Percentiles rank a stretch among this genome's conserved stretches.
Evolutionary conservation across 257 asterid genomes (phyloP).

Genomic region (Voacanga thouarsii): DNA sequence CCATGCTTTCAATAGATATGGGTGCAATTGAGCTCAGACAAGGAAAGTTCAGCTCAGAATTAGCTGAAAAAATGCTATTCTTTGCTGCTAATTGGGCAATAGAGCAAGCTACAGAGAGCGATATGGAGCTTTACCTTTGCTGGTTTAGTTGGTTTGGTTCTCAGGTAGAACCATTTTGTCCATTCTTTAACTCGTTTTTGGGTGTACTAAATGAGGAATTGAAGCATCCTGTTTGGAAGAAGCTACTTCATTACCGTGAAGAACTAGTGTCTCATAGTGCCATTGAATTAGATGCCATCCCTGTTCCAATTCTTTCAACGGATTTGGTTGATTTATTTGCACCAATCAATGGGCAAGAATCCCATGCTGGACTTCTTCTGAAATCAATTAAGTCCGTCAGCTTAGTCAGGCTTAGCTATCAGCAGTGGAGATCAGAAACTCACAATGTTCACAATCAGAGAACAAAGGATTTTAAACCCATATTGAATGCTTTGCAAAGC

Average conservation of each 20-base stretch:
- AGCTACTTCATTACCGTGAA: conserved; percentile 39
- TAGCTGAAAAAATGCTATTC: conserved; percentile 46
- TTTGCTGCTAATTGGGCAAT: conserved; percentile 92
- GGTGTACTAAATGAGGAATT: conserved; percentile 46
- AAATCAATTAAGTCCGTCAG: conserved; percentile 51
- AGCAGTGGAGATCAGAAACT: conserved; percentile 71
- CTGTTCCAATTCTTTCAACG: conserved; percentile 56
- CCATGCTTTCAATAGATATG: conserved; percentile 28
- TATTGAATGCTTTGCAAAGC: conserved; percentile 45
- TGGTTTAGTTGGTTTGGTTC: conserved; percentile 76
- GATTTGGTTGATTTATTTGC: conserved; percentile 38
- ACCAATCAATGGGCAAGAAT: conserved; percentile 34
- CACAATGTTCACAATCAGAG: conserved; percentile 16
- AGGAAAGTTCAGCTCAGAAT: conserved; percentile 36
- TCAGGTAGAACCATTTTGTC: conserved; percentile 43
- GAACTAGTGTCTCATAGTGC: conserved; percentile 38
- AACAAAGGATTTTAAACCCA: conserved; percentile 35
- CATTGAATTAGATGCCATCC: conserved; percentile 22
- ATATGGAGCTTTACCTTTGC: conserved; percentile 56
- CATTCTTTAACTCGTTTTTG: conserved; percentile 47
- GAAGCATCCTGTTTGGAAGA: conserved; percentile 73
- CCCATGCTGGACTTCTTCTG: conserved; percentile 34
- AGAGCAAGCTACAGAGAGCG: conserved; percentile 80
- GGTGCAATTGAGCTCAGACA: conserved; percentile 23
- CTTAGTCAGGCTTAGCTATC: conserved; percentile 62